Conservation (phyloP, 257 asterid species). For the Echium plantagineum region DNA sequence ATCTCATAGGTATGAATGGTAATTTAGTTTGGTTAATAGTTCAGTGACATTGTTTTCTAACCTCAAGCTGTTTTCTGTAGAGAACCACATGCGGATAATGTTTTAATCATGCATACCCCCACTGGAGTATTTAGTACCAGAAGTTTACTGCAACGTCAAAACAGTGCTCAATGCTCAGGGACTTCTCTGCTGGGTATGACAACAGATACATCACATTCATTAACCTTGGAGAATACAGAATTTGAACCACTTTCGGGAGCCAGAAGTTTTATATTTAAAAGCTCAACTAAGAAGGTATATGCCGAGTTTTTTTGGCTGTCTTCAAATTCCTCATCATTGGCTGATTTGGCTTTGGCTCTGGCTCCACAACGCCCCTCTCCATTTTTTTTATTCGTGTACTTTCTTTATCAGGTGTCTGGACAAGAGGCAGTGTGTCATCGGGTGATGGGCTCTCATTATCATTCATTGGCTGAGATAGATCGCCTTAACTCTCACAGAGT, state of each 20-base stretch:
- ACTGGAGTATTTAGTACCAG: constrained; percentile 70
- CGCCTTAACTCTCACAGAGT: constrained; percentile 51
- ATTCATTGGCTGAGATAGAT: constrained; percentile 42
- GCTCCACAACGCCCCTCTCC: no score
- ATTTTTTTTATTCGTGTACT: constrained; percentile 3
- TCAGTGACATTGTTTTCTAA: background rate
- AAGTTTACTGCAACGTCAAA: constrained; percentile 61
- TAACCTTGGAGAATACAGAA: constrained; percentile 43
- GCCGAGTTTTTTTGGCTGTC: no score
- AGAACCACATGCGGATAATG: constrained; percentile 89
- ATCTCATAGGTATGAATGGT: constrained; percentile 64
- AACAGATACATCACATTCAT: constrained; percentile 22
- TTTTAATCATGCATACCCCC: constrained; percentile 80
- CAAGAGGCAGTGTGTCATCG: constrained; percentile 68
- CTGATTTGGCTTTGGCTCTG: no score
- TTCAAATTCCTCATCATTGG: no score
- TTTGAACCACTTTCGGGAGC: constrained; percentile 77
- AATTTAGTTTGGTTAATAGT: no score
- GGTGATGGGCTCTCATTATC: constrained; percentile 68
- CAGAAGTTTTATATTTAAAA: constrained; percentile 54
- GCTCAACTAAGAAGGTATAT: constrained; percentile 46
- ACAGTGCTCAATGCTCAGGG: no score
- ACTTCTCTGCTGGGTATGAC: no score
- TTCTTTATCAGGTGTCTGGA: constrained; percentile 33
- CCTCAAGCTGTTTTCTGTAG: constrained; percentile 23